Evolutionary conservation across 805 yeast species (phyloP).

Genomic region (Zygoascus tannicola): DNA sequence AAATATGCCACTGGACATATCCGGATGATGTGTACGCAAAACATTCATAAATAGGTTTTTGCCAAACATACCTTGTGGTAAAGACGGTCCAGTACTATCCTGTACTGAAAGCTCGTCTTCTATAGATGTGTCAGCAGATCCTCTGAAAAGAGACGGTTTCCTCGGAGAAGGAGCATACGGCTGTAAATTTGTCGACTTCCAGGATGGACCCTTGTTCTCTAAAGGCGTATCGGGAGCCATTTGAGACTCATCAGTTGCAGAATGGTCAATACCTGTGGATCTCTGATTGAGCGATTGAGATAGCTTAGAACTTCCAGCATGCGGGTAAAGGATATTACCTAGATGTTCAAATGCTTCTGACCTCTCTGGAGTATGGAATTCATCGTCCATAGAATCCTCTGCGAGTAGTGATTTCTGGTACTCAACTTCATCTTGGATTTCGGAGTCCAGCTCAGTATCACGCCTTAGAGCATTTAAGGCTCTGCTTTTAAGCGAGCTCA

Average conservation of each 20-base stretch:
- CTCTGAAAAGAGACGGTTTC: no score
- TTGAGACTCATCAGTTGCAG: no score
- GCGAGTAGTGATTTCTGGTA: background rate
- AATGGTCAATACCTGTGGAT: no score
- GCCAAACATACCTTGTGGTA: background rate
- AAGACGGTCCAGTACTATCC: background rate
- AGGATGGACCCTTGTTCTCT: no score
- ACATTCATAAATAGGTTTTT: background rate
- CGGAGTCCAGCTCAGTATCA: conserved; percentile 5
- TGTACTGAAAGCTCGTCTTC: no score
- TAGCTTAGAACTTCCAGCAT: background rate
- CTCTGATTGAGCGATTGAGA: no score
- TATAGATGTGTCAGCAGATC: no score
- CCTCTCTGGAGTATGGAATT: background rate
- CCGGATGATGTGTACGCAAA: background rate
- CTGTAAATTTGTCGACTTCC: no score
- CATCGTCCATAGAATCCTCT: background rate
- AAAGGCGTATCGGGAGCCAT: no score
- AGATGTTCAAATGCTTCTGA: conserved; percentile 8
- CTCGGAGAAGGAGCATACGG: no score
- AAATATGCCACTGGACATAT: background rate
- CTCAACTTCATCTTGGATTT: conserved; percentile 8
- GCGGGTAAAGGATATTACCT: conserved; percentile 6
- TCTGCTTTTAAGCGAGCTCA: conserved; percentile 7
- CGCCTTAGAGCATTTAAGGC: conserved; percentile 3